Base-by-base conservation (phyloP, 2,329 filamentous ascomycete species). In the Lomentospora prolificans region DNA sequence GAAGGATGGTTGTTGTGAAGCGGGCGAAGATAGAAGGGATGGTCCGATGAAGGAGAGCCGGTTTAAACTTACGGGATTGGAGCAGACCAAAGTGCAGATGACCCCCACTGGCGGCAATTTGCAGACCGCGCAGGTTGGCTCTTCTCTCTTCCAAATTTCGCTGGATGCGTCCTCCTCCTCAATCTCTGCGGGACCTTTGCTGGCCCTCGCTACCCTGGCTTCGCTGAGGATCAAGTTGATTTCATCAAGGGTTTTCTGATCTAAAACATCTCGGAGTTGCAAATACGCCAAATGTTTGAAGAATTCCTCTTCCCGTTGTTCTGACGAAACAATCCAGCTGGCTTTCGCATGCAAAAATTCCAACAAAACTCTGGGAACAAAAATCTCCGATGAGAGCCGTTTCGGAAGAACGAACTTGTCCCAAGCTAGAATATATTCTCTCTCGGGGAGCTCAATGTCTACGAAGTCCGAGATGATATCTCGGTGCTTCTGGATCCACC, bases 371-470 rank as follows among this genome's bases (percentile, higher is more conserved):
- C 72, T 72, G 9, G 78, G 72, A 10, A 83, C 70, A 61, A 78
- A 80, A 3, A 75, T 73, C 28, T 73, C 72, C 3, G 78, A 76
- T 4, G 75, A 77, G 50, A 82, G 66, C 55, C 72, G 75, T 60
- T 77, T 72, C 48, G 69, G 69, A 7, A 79, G 72, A 50, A 81
- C 75, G 60, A 77, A 81, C 1, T 73, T 70, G 58, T 82, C 79
- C 80, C 80, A 84, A 59, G 78, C 75, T 60, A 73, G 72, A 56
- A 83, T 78, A 57, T 78, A 83, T 58, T 82, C 79, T 63, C 78
- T 80, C 62, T 84, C 80, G 14, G 72, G 68, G 2, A 69, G 63
- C 10, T 75, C 75, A 25, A 83, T 72, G 60, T 83, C 80, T 7
- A 74, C 76, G 61, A 80, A 82, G 59, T 83, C 80, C 27, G 73